Conservation (phyloP, 805 yeast species). For the Kazachstania martiniae region DNA sequence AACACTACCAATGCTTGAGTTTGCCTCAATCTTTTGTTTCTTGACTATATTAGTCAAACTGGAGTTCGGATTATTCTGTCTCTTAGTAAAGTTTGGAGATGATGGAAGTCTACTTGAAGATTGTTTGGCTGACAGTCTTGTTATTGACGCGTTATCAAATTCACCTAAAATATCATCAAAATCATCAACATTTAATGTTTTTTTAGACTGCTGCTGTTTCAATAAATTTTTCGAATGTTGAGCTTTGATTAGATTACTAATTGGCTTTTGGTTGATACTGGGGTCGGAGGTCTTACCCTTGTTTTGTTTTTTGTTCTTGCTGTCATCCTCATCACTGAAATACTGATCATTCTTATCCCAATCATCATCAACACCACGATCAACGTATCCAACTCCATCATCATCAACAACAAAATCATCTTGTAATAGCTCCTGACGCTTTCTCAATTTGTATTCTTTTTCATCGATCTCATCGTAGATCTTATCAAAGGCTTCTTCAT, state of each 20-base stretch:
- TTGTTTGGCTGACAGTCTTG: neutral
- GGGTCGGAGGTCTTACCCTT: constrained; percentile 11
- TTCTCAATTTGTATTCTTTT: constrained; percentile 60
- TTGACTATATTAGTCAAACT: constrained; percentile 2
- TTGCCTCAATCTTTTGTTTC: constrained; percentile 8
- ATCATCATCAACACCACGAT: constrained; percentile 89
- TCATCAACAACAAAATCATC: constrained; percentile 95
- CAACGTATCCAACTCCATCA: constrained; percentile 87
- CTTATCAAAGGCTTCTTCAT: constrained; percentile 33
- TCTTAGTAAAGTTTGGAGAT: neutral
- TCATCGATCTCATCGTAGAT: constrained; percentile 86
- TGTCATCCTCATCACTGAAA: constrained; percentile 45
- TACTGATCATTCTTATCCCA: constrained; percentile 45
- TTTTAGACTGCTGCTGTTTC: constrained; percentile 18
- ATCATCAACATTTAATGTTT: constrained; percentile 38
- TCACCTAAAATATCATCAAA: constrained; percentile 65
- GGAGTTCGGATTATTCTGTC: neutral
- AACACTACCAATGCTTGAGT: constrained; percentile 4
- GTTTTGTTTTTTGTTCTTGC: constrained; percentile 5
- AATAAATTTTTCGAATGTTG: constrained; percentile 37
- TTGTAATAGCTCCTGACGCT: constrained; percentile 67
- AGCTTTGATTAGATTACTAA: constrained; percentile 39
- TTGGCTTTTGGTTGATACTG: constrained; percentile 10
- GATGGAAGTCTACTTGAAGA: constrained; percentile 10
- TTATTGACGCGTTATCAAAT: constrained; percentile 6